Conservation (phyloP, 139 green algal genomes). For the Chlamydomonas urium region DNA sequence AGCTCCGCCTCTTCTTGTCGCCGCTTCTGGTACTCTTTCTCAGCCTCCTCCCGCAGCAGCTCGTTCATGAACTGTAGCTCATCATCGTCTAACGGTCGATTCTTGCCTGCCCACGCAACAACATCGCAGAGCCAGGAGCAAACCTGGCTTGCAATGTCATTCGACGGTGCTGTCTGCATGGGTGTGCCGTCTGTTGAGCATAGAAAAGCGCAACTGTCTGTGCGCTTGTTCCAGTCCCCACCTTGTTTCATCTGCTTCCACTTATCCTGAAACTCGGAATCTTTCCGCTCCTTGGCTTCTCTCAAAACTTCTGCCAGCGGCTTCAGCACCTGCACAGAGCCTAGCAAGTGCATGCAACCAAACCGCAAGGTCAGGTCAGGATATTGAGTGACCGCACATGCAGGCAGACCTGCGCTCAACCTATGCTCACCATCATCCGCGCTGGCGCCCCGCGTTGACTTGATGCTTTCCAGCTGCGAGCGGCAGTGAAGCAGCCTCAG, state of each 20-base stretch:
- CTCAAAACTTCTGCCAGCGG: constrained; percentile 65
- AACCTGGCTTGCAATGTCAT: no score
- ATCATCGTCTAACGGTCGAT: constrained; percentile 77
- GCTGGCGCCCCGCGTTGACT: constrained; percentile 18
- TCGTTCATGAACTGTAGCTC: constrained; percentile 72
- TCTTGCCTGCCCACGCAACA: constrained; percentile 59
- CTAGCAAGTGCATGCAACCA: no score
- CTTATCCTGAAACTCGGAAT: constrained; percentile 66
- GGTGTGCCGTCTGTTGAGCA: no score
- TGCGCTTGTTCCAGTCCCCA: no score
- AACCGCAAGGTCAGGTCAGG: no score
- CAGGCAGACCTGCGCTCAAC: no score
- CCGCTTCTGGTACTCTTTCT: no score
- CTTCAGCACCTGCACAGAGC: constrained; percentile 49
- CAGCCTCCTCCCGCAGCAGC: constrained; percentile 40
- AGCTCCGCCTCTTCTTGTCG: constrained; percentile 51
- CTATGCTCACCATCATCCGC: constrained; percentile 56
- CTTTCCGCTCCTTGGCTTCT: constrained; percentile 72
- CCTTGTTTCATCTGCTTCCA: constrained; percentile 80
- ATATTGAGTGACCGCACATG: no score
- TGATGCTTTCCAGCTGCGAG: neutral
- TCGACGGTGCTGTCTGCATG: no score
- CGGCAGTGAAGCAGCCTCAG: no score
- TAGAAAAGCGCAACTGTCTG: no score
- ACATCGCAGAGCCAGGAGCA: neutral